Evolutionary conservation across 805 yeast species (phyloP).

Genomic region (Wickerhamomyces sydowiorum): DNA sequence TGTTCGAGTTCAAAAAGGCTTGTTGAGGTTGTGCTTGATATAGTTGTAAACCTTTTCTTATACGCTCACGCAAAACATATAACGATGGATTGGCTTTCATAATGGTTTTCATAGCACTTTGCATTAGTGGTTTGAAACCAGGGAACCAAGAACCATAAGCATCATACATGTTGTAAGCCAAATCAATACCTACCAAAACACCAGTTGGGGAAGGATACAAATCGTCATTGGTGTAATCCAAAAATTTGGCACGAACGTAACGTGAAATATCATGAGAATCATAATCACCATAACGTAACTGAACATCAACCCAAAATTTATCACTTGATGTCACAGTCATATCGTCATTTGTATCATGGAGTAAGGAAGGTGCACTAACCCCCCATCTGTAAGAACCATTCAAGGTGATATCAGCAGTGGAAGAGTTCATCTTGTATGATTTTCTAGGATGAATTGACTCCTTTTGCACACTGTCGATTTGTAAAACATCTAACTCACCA

Average conservation of each 20-base stretch:
- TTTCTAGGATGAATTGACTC: constrained; percentile 95
- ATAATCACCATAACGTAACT: constrained; percentile 92
- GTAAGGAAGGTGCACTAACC: constrained; percentile 72
- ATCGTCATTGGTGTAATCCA: constrained; percentile 89
- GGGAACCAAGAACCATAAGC: constrained; percentile 98
- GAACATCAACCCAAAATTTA: constrained; percentile 94
- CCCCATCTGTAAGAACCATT: constrained; percentile 77
- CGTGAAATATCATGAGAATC: constrained; percentile 96
- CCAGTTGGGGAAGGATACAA: constrained; percentile 94
- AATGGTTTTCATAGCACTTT: constrained; percentile 86
- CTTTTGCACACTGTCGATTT: constrained; percentile 81
- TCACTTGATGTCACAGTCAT: constrained; percentile 50
- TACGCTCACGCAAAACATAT: constrained; percentile 86
- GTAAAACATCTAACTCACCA: constrained; percentile 75
- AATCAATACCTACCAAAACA: constrained; percentile 80
- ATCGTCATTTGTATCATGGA: constrained; percentile 65
- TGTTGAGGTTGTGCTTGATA: constrained; percentile 93
- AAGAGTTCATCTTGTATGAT: constrained; percentile 94
- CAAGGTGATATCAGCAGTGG: constrained; percentile 85
- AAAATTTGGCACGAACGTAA: constrained; percentile 85
- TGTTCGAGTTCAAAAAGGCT: constrained; percentile 80
- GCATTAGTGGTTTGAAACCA: constrained; percentile 84
- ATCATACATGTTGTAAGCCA: constrained; percentile 94
- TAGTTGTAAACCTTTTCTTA: constrained; percentile 88
- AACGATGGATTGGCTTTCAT: constrained; percentile 95